Percentiles rank a stretch among this genome's conserved stretches.
These are phyloP conservation scores for Leptographium wingfieldii DNA, from an alignment of 2,329 filamentous ascomycete genomes.

Conservation along the genomic window DNA sequence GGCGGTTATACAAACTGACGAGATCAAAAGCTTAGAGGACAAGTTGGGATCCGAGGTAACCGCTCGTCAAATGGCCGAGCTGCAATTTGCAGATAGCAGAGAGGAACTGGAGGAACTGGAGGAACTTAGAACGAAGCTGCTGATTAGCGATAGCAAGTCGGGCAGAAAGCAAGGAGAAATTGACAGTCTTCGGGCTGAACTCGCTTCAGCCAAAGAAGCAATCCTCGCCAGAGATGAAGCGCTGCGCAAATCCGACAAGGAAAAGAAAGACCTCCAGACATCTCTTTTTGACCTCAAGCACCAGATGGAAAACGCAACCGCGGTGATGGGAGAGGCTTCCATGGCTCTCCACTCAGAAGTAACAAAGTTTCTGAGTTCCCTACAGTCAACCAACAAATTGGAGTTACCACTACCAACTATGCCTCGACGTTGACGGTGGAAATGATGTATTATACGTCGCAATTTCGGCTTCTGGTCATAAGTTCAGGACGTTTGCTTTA, in stretches of 20 bases:
- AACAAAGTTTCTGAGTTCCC: neutral
- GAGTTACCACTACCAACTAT: neutral
- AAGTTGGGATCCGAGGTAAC: neutral
- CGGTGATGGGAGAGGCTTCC: neutral
- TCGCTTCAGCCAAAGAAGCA: neutral
- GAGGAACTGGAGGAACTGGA: neutral
- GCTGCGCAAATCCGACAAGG: neutral
- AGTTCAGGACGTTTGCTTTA: neutral
- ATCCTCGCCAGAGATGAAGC: neutral
- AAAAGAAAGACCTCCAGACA: neutral
- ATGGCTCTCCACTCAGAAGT: neutral
- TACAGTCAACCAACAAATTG: neutral
- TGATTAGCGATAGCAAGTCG: neutral
- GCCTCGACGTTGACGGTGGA: neutral
- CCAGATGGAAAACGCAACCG: neutral
- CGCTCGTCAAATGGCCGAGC: neutral
- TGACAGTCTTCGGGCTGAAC: neutral
- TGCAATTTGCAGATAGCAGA: neutral
- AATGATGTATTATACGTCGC: no score
- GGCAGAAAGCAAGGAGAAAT: neutral
- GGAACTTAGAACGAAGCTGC: no score
- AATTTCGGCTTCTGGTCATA: neutral
- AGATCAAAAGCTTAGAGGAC: neutral
- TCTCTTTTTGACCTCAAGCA: neutral
- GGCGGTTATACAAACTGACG: neutral